A percentile compares a stretch with the other conserved stretches of the same genome.
phyloP scores from a whole-genome alignment of 164 flowering plant genomes.

The Saururus chinensis region DNA sequence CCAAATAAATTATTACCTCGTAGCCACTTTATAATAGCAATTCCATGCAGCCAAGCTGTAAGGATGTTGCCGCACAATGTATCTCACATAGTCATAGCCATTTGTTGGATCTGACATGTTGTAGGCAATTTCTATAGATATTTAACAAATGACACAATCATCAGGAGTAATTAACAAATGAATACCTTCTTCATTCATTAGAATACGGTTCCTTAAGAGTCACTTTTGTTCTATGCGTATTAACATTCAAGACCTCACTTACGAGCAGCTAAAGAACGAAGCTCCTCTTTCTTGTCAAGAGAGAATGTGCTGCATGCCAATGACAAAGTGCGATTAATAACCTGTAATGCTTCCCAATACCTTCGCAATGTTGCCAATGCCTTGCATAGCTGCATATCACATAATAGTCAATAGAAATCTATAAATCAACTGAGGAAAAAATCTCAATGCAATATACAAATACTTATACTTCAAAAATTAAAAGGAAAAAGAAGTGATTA shows the following conservation, averaged over 20 bases:
- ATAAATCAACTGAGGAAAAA: too few species aligned
- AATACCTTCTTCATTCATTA: not conserved
- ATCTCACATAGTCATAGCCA: conserved; percentile 49
- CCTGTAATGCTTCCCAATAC: conserved; percentile 67
- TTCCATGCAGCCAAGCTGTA: conserved; percentile 82
- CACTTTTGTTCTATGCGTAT: not conserved
- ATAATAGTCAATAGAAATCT: not conserved
- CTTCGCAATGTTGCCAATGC: conserved; percentile 50
- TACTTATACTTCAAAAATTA: too few species aligned
- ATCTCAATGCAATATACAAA: too few species aligned
- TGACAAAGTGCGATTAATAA: conserved; percentile 42
- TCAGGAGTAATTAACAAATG: too few species aligned
- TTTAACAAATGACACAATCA: not conserved
- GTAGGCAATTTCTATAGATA: conserved; percentile 48
- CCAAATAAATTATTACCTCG: conserved; percentile 28
- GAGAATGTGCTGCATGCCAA: conserved; percentile 34
- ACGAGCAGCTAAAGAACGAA: conserved; percentile 75
- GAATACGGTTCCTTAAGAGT: not conserved
- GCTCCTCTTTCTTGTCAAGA: conserved; percentile 55
- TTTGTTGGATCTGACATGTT: conserved; percentile 50
- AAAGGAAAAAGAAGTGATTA: too few species aligned
- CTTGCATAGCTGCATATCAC: conserved; percentile 47
- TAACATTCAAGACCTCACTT: conserved; percentile 15
- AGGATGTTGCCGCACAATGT: conserved; percentile 60
- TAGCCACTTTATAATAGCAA: conserved; percentile 62